Percentiles rank a stretch among this genome's conserved stretches.
phyloP scores from a whole-genome alignment of 2,329 filamentous ascomycete species.

The Pseudofabraea citricarpa region DNA sequence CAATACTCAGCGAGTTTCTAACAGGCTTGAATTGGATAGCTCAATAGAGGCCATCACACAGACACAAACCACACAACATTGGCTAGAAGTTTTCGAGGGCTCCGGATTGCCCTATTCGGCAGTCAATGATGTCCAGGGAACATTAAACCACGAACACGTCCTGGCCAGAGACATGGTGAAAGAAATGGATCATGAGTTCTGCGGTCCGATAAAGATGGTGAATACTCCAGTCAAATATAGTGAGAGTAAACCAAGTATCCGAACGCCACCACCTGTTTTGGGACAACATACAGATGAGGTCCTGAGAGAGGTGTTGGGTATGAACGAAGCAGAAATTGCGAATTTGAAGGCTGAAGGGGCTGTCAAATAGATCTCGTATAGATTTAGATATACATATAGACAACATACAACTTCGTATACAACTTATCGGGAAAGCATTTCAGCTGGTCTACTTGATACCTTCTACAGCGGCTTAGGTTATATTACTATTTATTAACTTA shows the following conservation, averaged over 20 bases:
- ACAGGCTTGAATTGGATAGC: constrained; percentile 72
- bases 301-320: constrained; percentile 56
- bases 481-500: too few species aligned
- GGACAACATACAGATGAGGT: constrained; percentile 86
- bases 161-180: constrained; percentile 83
- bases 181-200: constrained; percentile 76
- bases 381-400: too few species aligned
- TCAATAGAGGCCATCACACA: constrained; percentile 72
- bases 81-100: constrained; percentile 83
- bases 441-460: too few species aligned
- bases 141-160: constrained; percentile 81
- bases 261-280: constrained; percentile 75
- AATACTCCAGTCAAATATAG: constrained; percentile 96
- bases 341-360: constrained; percentile 62
- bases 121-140: constrained; percentile 85
- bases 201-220: constrained; percentile 82
- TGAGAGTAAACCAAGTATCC: constrained; percentile 69
- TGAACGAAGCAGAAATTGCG: constrained; percentile 54
- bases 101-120: constrained; percentile 91
- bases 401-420: too few species aligned
- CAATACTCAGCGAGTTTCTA: constrained; percentile 59
- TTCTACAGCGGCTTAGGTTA: too few species aligned
- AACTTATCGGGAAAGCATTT: too few species aligned
- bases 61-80: constrained; percentile 78
- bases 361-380: constrained; percentile 48